These are phyloP conservation scores for Syzygium malaccense DNA, from an alignment of 441 rosid species.

Conservation along the genomic window DNA sequence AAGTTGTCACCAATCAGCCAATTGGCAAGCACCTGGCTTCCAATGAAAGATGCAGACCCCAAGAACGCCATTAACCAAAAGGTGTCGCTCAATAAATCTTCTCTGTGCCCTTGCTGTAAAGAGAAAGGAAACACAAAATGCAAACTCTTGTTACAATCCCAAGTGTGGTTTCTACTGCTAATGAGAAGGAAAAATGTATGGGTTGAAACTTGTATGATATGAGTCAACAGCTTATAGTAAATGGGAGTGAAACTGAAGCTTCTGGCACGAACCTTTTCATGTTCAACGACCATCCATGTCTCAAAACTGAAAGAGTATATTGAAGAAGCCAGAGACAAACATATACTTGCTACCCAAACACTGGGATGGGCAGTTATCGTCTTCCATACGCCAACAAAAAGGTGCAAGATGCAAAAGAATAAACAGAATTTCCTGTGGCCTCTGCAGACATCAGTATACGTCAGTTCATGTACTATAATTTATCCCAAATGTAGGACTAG, in stretches of 20 bases:
- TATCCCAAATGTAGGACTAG: neutral
- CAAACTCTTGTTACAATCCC: neutral
- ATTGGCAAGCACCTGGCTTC: constrained; percentile 73
- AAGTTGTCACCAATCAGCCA: constrained; percentile 45
- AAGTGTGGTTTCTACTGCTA: neutral
- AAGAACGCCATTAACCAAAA: constrained; percentile 90
- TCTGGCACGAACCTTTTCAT: constrained; percentile 55
- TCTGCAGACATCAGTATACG: constrained; percentile 27
- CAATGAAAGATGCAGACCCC: constrained; percentile 68
- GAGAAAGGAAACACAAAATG: neutral
- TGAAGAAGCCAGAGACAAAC: constrained; percentile 64
- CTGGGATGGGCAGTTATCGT: constrained; percentile 43
- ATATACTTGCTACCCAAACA: constrained; percentile 50
- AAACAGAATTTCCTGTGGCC: constrained; percentile 75
- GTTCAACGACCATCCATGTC: constrained; percentile 76
- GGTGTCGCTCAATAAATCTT: constrained; percentile 60
- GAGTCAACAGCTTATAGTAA: neutral
- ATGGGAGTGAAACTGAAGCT: neutral
- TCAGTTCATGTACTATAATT: neutral
- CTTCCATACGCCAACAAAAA: constrained; percentile 70
- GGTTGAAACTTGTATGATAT: neutral
- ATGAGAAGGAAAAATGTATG: neutral
- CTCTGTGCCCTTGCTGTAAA: constrained; percentile 77
- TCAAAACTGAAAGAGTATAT: constrained; percentile 74
- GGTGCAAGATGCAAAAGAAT: constrained; percentile 61